phyloP scores from a whole-genome alignment of 106 monocot species.

The Dendrobium catenatum region DNA sequence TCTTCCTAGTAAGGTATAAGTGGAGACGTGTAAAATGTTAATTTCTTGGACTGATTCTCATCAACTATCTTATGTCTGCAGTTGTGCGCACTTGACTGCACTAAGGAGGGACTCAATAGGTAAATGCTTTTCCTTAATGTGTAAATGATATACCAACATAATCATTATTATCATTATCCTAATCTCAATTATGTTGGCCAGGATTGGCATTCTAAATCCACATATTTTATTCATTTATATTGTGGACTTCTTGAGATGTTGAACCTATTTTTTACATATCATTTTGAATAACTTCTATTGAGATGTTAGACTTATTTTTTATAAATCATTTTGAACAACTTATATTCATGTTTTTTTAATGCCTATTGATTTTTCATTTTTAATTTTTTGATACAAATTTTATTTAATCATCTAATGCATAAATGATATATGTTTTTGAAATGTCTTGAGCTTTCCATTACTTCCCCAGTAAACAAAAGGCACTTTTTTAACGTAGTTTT shows the following conservation, averaged over 20 bases:
- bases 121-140: constrained; percentile 23
- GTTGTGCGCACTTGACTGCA: constrained; percentile 91
- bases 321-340: background rate
- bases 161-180: background rate
- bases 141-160: background rate
- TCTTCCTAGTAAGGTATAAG: background rate
- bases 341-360: background rate
- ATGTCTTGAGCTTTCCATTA: background rate
- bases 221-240: background rate
- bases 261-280: background rate
- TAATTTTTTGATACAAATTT: no score
- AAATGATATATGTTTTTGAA: background rate
- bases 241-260: background rate
- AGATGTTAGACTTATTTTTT: background rate
- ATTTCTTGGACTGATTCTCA: background rate
- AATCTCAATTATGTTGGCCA: background rate
- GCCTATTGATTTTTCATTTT: no score
- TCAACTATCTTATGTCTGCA: constrained; percentile 24
- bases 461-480: background rate
- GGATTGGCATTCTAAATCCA: background rate
- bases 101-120: constrained; percentile 81
- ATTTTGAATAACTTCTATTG: background rate
- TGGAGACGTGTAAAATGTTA: background rate
- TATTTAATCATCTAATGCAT: no score
- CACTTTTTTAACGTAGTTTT: background rate